Evolutionary conservation across 2,329 filamentous ascomycete species (phyloP), one percentile per base, ranked within the genome.

Genomic region (Arthrinium phaeospermum): DNA sequence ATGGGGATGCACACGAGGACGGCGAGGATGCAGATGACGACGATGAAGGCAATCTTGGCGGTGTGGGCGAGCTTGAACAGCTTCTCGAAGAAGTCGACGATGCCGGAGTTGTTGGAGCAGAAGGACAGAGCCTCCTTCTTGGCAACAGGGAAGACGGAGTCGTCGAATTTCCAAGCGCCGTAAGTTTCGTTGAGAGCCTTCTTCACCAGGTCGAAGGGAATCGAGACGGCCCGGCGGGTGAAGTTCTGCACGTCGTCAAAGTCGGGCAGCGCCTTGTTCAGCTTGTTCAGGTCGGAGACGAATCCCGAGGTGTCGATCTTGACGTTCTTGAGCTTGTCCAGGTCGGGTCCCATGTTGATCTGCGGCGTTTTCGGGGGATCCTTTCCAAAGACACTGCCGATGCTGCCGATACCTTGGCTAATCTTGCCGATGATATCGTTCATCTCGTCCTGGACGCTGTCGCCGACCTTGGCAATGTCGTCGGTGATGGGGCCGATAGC

Each of bases 241-340:
- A 95, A 86, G 75, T 98, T 95, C 79, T 96, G 90, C 70, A 98
- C 93, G 73, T 97, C 85, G 34, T 91, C 88, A 79, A 98, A 98
- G 3, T 89, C 93, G 0, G 96, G 96, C 16, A 98, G 91, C 2
- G 93, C 91, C 41, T 87, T 83, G 80, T 98, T 96, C 76, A 98
- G 87, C 74, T 91, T 87, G 72, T 90, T 84, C 14, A 98, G 86
- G 51, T 91, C 91, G 70, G 89, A 84, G 77, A 94, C 88, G 76
- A 97, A 90, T 22, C 88, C 88, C 7, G 88, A 87, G 4, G 93
- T 89, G 77, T 89, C 83, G 70, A 98, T 86, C 64, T 93, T 83
- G 75, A 98, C 89, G 73, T 88, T 83, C 75, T 93, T 90, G 51
- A 98, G 88, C 68, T 91, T 87, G 68, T 89, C 82, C 76, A 97